Conservation (phyloP, 2,329 filamentous ascomycete species). For the Penicillium sp. region DNA sequence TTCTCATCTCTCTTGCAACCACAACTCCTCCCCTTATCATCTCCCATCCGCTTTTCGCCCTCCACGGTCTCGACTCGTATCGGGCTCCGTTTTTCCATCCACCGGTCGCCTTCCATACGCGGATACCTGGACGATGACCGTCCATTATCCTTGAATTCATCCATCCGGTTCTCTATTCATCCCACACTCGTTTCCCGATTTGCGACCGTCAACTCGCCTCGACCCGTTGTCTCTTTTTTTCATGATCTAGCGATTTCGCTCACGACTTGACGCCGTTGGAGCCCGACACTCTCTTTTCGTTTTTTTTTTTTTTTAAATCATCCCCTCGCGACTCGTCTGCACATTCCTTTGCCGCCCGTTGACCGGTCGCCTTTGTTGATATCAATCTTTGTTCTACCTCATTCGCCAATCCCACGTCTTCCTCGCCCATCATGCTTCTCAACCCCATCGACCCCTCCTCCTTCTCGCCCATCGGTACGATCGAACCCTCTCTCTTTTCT, state of each 20-base stretch:
- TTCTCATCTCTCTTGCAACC: conserved; percentile 6
- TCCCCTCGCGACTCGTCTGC: conserved; percentile 7
- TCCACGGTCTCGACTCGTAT: conserved; percentile 9
- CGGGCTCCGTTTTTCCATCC: not conserved
- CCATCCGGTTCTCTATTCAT: conserved; percentile 19
- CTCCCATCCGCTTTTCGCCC: conserved; percentile 19
- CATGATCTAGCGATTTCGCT: conserved; percentile 37
- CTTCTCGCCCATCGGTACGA: conserved; percentile 4
- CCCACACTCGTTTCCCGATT: conserved; percentile 30
- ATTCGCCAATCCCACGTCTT: conserved; percentile 11
- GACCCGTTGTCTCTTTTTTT: conserved; percentile 16
- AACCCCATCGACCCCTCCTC: conserved; percentile 21
- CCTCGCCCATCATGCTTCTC: conserved; percentile 38
- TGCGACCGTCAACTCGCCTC: conserved; percentile 2
- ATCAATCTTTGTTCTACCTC: conserved; percentile 11
- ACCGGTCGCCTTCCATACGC: conserved; percentile 18
- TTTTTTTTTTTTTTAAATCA: conserved; percentile 4
- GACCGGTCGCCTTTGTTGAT: conserved; percentile 31
- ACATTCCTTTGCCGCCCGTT: conserved; percentile 29
- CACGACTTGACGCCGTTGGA: conserved; percentile 46
- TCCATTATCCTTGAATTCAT: conserved; percentile 21
- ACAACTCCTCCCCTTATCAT: conserved; percentile 12
- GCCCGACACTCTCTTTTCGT: conserved; percentile 38
- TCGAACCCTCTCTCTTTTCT: not conserved
- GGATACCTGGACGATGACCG: conserved; percentile 34